Evolutionary conservation across 2,329 filamentous ascomycete species (phyloP).

Genomic region (Botrytis aclada): DNA sequence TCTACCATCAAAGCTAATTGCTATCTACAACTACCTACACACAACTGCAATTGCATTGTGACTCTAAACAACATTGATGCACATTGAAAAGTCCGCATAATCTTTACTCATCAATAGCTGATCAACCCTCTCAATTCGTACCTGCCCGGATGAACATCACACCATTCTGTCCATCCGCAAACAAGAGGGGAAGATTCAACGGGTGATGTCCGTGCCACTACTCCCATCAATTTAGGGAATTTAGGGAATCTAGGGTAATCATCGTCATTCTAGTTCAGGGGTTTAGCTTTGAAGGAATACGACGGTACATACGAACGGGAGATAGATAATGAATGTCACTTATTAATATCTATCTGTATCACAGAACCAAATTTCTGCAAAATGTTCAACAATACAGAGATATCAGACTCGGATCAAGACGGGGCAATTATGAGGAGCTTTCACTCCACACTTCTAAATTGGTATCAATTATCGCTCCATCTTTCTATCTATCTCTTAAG

Average conservation of each 20-base stretch:
- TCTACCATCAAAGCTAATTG: not conserved
- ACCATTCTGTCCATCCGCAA: not conserved
- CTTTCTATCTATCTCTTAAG: conserved; percentile 24
- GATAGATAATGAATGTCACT: not conserved
- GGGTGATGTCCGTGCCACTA: conserved; percentile 7
- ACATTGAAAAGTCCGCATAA: not conserved
- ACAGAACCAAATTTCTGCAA: not conserved
- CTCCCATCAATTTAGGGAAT: not conserved
- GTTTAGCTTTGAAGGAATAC: not conserved
- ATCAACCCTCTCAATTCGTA: not conserved
- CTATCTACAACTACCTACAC: not conserved
- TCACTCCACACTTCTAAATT: conserved; percentile 8
- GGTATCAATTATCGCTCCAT: not conserved
- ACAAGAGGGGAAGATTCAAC: not conserved
- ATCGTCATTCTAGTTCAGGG: not conserved
- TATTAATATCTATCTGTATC: not conserved
- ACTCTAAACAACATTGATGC: not conserved
- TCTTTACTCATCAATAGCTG: not conserved
- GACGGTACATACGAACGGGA: not conserved
- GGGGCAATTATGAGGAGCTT: not conserved
- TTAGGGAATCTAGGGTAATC: not conserved
- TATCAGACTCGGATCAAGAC: not conserved
- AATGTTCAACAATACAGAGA: not conserved
- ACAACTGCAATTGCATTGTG: not conserved
- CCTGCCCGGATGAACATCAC: not conserved